Conservation (phyloP, 352 stramenopile genomes). For the Phytophthora cactorum region DNA sequence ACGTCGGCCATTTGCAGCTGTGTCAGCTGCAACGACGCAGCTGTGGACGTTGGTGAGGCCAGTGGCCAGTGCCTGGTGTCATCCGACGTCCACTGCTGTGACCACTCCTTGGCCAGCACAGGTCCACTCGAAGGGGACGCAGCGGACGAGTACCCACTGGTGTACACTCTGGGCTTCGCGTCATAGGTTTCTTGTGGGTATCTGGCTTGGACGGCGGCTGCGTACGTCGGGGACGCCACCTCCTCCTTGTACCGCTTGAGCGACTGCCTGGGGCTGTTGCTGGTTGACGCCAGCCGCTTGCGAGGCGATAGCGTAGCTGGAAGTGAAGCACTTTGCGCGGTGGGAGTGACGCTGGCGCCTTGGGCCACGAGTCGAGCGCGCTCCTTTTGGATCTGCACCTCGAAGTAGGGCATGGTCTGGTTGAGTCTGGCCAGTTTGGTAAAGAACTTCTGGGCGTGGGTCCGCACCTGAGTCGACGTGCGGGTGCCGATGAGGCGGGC, state of each 20-base stretch:
- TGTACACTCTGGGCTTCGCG: conserved; percentile 14
- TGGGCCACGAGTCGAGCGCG: conserved; percentile 61
- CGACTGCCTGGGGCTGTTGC: conserved; percentile 24
- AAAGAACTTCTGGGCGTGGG: conserved; percentile 91
- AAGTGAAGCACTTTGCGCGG: conserved; percentile 44
- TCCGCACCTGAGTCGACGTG: conserved; percentile 86
- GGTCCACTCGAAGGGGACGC: conserved; percentile 9
- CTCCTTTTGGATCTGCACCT: conserved; percentile 77
- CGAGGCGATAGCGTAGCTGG: conserved; percentile 50
- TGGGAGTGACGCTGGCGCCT: conserved; percentile 56
- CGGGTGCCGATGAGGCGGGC: conserved; percentile 81
- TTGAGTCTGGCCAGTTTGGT: conserved; percentile 82
- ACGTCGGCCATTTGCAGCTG: conserved; percentile 23
- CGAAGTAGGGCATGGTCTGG: conserved; percentile 78
- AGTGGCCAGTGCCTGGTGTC: conserved; percentile 33
- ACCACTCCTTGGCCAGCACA: conserved; percentile 18
- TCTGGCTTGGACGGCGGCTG: neutral
- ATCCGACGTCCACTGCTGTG: conserved; percentile 29
- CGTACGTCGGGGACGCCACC: conserved; percentile 7
- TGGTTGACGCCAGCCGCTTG: conserved; percentile 42
- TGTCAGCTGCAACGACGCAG: conserved; percentile 21
- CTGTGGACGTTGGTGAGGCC: conserved; percentile 24
- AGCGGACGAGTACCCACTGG: conserved; percentile 5
- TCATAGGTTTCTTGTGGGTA: conserved; percentile 8
- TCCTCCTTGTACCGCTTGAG: conserved; percentile 32